Conservation (phyloP, 2,329 filamentous ascomycete species). For the Grosmannia huntii region DNA sequence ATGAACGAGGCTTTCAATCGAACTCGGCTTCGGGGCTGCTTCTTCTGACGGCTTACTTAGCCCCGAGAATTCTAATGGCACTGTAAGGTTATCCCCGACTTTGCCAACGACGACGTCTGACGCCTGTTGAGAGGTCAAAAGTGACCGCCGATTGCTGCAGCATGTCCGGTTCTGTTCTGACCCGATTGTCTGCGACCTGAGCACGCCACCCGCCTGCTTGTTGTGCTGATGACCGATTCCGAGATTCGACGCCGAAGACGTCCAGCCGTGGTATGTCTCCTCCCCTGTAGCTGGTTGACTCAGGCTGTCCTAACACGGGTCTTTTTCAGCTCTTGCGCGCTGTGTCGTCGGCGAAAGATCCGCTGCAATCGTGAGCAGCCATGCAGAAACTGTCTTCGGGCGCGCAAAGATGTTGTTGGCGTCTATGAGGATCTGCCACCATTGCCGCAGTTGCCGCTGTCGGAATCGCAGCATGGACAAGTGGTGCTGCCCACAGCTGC, state of each 20-base stretch:
- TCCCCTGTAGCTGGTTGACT: not conserved
- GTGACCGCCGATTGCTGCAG: not conserved
- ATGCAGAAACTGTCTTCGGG: constrained; percentile 27
- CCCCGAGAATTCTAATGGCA: constrained; percentile 1
- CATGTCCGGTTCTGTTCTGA: not conserved
- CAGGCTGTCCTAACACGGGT: not conserved
- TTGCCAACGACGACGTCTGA: not conserved
- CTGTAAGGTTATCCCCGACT: constrained; percentile 4
- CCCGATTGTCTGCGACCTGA: not conserved
- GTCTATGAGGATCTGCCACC: constrained; percentile 5
- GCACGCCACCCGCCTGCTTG: not conserved
- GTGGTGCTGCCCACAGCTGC: not conserved
- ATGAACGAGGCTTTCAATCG: not conserved
- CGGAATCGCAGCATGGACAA: not conserved
- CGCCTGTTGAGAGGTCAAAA: not conserved
- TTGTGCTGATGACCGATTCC: constrained; percentile 5
- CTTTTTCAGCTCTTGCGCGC: constrained; percentile 6
- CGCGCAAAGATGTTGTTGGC: constrained; percentile 10
- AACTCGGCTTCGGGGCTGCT: not conserved
- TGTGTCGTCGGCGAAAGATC: constrained; percentile 29
- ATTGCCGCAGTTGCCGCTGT: not conserved
- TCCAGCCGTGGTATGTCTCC: constrained; percentile 6
- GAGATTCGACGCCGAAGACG: constrained; percentile 9
- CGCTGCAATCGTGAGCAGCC: constrained; percentile 27
- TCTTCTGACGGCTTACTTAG: constrained; percentile 12